Base-by-base conservation (phyloP, 2,329 filamentous ascomycete species). In the Colletotrichum somersetense region DNA sequence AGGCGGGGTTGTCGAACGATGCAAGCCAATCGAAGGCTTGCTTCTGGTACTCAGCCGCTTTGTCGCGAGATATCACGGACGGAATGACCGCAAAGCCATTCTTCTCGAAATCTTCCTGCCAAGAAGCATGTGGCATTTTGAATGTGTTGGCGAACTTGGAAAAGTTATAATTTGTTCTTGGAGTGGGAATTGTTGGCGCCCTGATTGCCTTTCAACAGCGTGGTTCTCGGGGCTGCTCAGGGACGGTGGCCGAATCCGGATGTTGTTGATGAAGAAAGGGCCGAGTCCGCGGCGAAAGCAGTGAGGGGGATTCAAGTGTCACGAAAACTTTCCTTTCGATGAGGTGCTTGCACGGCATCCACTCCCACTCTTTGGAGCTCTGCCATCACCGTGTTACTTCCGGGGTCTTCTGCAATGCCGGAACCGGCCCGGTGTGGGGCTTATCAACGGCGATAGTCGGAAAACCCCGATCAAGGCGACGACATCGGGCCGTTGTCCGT, bases 21-120 rank as follows among this genome's bases (percentile, higher is more conserved):
- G 61, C 52, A 1, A 74, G 65, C 58, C 71, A 67, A 2, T 71
- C 71, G 44, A 77, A 76, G 5, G 78, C 76, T 33, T 79, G 77
- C 38, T 77, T 67, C 16, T 76, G 73, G 74, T 84, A 84, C 11
- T 75, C 73, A 11, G 79, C 72, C 1, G 84, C 84, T 40, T 79
- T 78, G 26, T 84, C 84, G 2, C 73, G 75, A 0, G 84, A 82
- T 55, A 87, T 81, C 1, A 83, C 83, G 2, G 81, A 81, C 67
- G 86, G 86, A 66, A 87, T 77, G n/a, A 87, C 80, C 1, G 81
- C 82, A 73, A 78, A 86, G 4, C 85, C 85, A 66, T 87, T 58
- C 8, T 71, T 74, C 30, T 74, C 52, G n/a, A 78, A 76, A 30
- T 83, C 80, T 50, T 80, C 79, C 35, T 78, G 74, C 78, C 80